A percentile compares a stretch with the other conserved stretches of the same genome.
Conservation (phyloP, 768 basidiomycete species). For the Agrocybe chaxingu region DNA sequence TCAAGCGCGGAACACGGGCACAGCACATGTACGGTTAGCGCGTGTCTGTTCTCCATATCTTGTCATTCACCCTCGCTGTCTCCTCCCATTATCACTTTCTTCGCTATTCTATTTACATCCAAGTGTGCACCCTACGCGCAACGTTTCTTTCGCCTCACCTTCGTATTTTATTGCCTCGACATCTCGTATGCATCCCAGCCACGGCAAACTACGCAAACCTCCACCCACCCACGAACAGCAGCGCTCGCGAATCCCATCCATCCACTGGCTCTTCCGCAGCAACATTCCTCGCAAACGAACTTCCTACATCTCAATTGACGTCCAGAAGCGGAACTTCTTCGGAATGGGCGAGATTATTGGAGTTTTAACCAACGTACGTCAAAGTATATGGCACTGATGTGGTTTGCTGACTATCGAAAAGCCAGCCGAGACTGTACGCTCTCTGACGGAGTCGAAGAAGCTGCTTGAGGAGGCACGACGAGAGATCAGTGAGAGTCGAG, state of each 20-base stretch:
- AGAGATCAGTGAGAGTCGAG: conserved; percentile 68
- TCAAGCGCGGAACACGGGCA: conserved; percentile 14
- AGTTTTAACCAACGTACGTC: conserved; percentile 69
- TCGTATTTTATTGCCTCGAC: conserved; percentile 3
- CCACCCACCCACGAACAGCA: conserved; percentile 10
- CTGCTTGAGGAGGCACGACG: conserved; percentile 75
- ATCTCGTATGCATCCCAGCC: conserved; percentile 18
- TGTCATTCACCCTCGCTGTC: conserved; percentile 14
- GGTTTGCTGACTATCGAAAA: conserved; percentile 19
- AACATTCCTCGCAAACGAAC: conserved; percentile 67
- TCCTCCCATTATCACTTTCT: conserved; percentile 4
- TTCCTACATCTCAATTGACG: conserved; percentile 55
- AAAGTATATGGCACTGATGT: background rate
- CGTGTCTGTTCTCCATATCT: conserved; percentile 21
- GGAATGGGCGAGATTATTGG: conserved; percentile 77
- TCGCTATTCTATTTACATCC: conserved; percentile 1
- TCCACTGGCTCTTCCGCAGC: conserved; percentile 76
- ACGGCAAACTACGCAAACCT: conserved; percentile 21
- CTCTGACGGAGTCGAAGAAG: conserved; percentile 72
- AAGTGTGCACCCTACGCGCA: background rate
- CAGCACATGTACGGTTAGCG: conserved; percentile 21
- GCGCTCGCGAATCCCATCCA: conserved; percentile 28
- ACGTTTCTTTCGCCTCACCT: background rate
- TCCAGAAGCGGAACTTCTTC: conserved; percentile 70
- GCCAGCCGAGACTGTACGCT: conserved; percentile 79